These are phyloP conservation scores for Fusarium beomiforme DNA, from an alignment of 2,329 filamentous ascomycete species.

Conservation along the genomic window DNA sequence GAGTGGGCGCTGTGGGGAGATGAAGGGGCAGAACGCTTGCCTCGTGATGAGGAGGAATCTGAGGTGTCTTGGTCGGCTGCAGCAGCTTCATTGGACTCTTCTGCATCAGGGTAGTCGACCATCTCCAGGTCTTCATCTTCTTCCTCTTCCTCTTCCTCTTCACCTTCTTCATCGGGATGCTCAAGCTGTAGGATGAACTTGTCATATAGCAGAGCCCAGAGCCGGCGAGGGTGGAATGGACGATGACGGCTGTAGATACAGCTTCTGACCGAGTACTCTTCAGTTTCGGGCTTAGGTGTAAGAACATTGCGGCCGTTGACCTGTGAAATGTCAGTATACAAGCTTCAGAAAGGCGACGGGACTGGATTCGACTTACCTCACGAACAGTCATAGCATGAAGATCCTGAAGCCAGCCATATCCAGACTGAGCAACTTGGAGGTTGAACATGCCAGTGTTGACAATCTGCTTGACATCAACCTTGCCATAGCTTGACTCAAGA, in stretches of 20 bases:
- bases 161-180: constrained; percentile 49
- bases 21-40: constrained; percentile 28
- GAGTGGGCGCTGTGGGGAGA: constrained; percentile 41
- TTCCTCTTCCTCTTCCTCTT: constrained; percentile 46
- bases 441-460: constrained; percentile 74
- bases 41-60: constrained; percentile 21
- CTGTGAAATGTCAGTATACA: constrained; percentile 28
- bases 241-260: constrained; percentile 73
- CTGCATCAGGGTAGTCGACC: constrained; percentile 23
- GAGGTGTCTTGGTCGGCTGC: neutral
- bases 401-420: constrained; percentile 76
- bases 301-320: constrained; percentile 61
- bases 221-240: constrained; percentile 61
- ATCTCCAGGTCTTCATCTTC: constrained; percentile 42
- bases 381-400: constrained; percentile 73
- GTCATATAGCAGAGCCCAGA: constrained; percentile 58
- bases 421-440: constrained; percentile 70
- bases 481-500: constrained; percentile 67
- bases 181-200: constrained; percentile 63
- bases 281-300: constrained; percentile 75
- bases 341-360: rapidly evolving
- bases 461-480: constrained; percentile 69
- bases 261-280: constrained; percentile 77
- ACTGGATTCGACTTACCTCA: constrained; percentile 52
- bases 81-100: neutral